Evolutionary conservation across 768 basidiomycete genomes (phyloP).

Genomic region (Harrya chromipes): DNA sequence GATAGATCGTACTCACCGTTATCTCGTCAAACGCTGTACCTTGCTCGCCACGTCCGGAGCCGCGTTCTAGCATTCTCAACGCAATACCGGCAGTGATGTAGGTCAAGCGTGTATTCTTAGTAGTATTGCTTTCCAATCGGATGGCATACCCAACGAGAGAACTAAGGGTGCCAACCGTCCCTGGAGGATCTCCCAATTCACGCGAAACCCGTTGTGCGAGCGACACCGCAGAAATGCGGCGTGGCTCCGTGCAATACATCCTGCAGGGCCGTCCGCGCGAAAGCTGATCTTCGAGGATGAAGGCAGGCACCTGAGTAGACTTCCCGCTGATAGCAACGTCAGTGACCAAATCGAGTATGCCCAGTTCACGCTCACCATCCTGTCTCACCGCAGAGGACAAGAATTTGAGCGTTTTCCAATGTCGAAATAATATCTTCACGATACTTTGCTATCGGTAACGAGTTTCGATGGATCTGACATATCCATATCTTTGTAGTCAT

Average conservation of each 20-base stretch:
- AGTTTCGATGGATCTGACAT: slow-evolving; percentile 64
- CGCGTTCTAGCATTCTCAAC: slow-evolving; percentile 92
- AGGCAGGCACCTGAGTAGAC: slow-evolving; percentile 93
- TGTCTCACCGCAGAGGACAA: slow-evolving; percentile 85
- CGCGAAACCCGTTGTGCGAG: slow-evolving; percentile 90
- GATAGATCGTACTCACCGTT: slow-evolving; percentile 56
- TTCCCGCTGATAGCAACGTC: slow-evolving; percentile 64
- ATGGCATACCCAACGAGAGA: slow-evolving; percentile 95
- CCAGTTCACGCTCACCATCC: slow-evolving; percentile 57
- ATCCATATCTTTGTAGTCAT: not conserved
- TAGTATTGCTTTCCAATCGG: slow-evolving; percentile 83
- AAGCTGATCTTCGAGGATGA: slow-evolving; percentile 88
- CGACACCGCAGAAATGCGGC: slow-evolving; percentile 94
- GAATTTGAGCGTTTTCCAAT: slow-evolving; percentile 72
- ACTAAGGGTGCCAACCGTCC: slow-evolving; percentile 66
- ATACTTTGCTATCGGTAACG: slow-evolving; percentile 83
- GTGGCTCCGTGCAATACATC: slow-evolving; percentile 93
- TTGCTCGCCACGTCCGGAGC: slow-evolving; percentile 62
- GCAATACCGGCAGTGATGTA: slow-evolving; percentile 96
- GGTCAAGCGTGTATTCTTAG: slow-evolving; percentile 70
- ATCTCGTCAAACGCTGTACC: slow-evolving; percentile 91
- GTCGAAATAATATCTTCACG: slow-evolving; percentile 66
- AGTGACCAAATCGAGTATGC: slow-evolving; percentile 23
- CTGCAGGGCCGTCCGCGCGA: slow-evolving; percentile 79
- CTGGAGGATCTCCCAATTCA: slow-evolving; percentile 85